phyloP scores from a whole-genome alignment of 208 protist species.

The Crithidia expoeki region DNA sequence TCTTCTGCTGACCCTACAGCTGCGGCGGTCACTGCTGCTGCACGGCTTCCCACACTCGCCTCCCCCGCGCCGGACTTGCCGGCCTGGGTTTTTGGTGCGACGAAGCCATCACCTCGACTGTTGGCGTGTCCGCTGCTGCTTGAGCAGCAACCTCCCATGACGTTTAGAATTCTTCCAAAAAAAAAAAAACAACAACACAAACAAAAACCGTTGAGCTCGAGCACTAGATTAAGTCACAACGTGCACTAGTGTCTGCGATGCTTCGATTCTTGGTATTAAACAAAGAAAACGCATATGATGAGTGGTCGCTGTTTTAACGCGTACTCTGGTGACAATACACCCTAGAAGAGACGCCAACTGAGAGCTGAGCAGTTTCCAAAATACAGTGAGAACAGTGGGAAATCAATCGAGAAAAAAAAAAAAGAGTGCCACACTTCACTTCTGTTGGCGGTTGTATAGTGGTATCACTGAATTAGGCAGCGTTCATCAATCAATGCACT shows the following conservation, averaged over 20 bases:
- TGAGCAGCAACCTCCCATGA: conserved; percentile 24
- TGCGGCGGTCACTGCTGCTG: conserved; percentile 7
- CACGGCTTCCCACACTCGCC: neutral
- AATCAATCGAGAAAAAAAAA: too few relatives aligned
- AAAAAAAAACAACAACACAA: conserved; percentile 1
- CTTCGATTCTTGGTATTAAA: too few relatives aligned
- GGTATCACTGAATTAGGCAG: too few relatives aligned
- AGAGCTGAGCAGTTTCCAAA: too few relatives aligned
- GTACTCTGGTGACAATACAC: too few relatives aligned
- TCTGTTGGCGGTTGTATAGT: too few relatives aligned
- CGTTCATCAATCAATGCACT: too few relatives aligned
- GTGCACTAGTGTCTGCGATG: neutral
- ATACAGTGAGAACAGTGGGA: too few relatives aligned
- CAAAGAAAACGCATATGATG: too few relatives aligned
- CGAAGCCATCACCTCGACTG: neutral
- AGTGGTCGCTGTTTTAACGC: too few relatives aligned
- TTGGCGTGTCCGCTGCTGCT: neutral
- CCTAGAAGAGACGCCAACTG: too few relatives aligned
- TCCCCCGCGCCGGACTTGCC: neutral
- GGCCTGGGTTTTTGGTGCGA: neutral
- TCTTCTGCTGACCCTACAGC: conserved; percentile 32
- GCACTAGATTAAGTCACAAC: neutral
- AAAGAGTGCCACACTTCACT: too few relatives aligned
- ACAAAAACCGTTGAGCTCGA: neutral
- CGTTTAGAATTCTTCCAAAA: neutral